phyloP scores from a whole-genome alignment of 352 stramenopile species.

The Salisapilia sapeloensis region DNA sequence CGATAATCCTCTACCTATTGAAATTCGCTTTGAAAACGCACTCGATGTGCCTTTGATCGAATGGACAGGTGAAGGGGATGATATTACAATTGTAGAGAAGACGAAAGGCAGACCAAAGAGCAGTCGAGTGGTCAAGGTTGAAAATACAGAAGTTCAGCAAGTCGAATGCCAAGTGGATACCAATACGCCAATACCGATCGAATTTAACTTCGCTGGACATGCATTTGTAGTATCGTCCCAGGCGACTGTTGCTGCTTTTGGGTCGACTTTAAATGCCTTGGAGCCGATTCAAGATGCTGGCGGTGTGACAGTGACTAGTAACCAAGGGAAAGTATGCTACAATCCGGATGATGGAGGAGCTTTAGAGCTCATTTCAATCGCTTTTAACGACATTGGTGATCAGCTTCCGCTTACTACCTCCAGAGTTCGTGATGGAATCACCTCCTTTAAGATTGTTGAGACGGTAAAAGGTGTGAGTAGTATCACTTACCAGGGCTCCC shows the following conservation, averaged over 20 bases:
- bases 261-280: conserved; percentile 32
- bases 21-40: conserved; percentile 51
- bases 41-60: conserved; percentile 20
- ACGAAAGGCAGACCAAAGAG: conserved; percentile 22
- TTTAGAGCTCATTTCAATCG: conserved; percentile 17
- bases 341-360: conserved; percentile 11
- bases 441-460: conserved; percentile 24
- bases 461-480: conserved; percentile 44
- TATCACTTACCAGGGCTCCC: conserved; percentile 46
- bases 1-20: conserved; percentile 10
- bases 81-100: conserved; percentile 38
- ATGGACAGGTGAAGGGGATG: conserved; percentile 36
- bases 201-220: conserved; percentile 22
- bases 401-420: conserved; percentile 14
- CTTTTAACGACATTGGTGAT: conserved; percentile 29
- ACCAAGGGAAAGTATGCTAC: conserved; percentile 15
- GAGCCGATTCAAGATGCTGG: conserved; percentile 14
- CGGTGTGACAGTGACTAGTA: conserved; percentile 29
- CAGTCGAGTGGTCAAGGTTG: conserved; percentile 17
- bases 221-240: conserved; percentile 17
- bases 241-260: conserved; percentile 12
- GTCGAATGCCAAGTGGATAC: conserved; percentile 29
- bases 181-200: conserved; percentile 16
- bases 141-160: conserved; percentile 39
- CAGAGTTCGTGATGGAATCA: conserved; percentile 28